These are phyloP conservation scores for Clarireedia paspali DNA, from an alignment of 2,329 filamentous ascomycete species.

Conservation along the genomic window DNA sequence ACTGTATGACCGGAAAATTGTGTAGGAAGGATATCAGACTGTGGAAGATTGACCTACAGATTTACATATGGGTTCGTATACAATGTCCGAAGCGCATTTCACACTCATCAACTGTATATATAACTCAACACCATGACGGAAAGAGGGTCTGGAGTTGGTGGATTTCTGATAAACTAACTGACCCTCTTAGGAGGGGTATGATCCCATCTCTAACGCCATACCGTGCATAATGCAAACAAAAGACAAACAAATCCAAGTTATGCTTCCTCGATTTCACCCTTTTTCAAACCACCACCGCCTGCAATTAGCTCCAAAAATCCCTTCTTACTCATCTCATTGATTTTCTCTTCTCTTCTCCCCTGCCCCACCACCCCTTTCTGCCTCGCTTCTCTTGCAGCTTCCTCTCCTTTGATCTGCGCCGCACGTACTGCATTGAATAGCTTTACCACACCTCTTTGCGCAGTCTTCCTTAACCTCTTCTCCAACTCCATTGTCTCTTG, in stretches of 20 bases:
- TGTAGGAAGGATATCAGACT: background rate
- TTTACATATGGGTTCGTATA: background rate
- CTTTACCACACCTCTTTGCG: constrained; percentile 89
- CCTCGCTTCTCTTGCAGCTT: constrained; percentile 63
- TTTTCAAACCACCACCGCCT: constrained; percentile 51
- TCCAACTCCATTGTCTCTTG: constrained; percentile 61
- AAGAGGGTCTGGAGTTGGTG: constrained; percentile 7
- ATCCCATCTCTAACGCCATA: constrained; percentile 21
- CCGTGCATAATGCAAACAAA: constrained; percentile 5
- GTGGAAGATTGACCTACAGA: constrained; percentile 8
- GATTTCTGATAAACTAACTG: constrained; percentile 10
- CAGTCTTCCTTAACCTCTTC: constrained; percentile 74
- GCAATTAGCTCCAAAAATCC: constrained; percentile 90
- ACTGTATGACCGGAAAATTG: background rate
- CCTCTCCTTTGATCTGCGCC: constrained; percentile 80
- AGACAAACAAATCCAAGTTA: constrained; percentile 7
- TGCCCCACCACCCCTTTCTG: constrained; percentile 72
- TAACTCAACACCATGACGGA: constrained; percentile 9
- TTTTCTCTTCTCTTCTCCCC: constrained; percentile 72
- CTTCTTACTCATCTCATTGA: constrained; percentile 95
- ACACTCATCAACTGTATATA: constrained; percentile 19
- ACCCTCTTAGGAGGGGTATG: constrained; percentile 9
- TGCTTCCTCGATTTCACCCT: constrained; percentile 41
- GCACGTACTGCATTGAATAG: constrained; percentile 92
- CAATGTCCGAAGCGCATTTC: constrained; percentile 14